phyloP scores from a whole-genome alignment of 208 protist species.

The Leishmania arabica region DNA sequence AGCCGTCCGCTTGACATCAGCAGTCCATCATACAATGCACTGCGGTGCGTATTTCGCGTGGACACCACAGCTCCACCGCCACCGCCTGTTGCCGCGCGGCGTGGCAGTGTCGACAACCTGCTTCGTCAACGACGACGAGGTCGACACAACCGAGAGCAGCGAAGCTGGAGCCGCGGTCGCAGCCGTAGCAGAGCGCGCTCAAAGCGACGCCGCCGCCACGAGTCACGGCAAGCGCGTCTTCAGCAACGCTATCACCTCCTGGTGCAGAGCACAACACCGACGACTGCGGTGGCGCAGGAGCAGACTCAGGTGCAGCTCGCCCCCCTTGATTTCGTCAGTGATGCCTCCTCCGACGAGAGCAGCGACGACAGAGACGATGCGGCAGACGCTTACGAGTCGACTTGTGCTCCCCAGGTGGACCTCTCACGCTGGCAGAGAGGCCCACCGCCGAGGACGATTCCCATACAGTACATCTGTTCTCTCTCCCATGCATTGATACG shows the following conservation, averaged over 20 bases:
- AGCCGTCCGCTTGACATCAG: conserved; percentile 36
- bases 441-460: conserved; percentile 32
- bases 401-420: conserved; percentile 9
- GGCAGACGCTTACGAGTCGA: background rate
- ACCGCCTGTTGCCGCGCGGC: background rate
- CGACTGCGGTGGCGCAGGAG: background rate
- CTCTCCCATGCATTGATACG: conserved; percentile 46
- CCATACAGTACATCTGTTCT: conserved; percentile 47
- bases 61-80: background rate
- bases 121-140: background rate
- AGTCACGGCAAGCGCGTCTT: conserved; percentile 13
- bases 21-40: conserved; percentile 37
- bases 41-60: conserved; percentile 33
- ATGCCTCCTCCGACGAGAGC: background rate
- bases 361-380: background rate
- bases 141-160: background rate
- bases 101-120: background rate
- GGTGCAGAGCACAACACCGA: background rate
- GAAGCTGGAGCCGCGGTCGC: conserved; percentile 16
- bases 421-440: conserved; percentile 39
- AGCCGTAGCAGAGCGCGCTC: conserved; percentile 9
- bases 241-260: conserved; percentile 18
- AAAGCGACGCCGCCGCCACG: conserved; percentile 3
- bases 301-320: conserved; percentile 8
- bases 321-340: background rate